These are phyloP conservation scores for Leccinum subtestaceum DNA, from an alignment of 768 basidiomycete species.

Conservation along the genomic window DNA sequence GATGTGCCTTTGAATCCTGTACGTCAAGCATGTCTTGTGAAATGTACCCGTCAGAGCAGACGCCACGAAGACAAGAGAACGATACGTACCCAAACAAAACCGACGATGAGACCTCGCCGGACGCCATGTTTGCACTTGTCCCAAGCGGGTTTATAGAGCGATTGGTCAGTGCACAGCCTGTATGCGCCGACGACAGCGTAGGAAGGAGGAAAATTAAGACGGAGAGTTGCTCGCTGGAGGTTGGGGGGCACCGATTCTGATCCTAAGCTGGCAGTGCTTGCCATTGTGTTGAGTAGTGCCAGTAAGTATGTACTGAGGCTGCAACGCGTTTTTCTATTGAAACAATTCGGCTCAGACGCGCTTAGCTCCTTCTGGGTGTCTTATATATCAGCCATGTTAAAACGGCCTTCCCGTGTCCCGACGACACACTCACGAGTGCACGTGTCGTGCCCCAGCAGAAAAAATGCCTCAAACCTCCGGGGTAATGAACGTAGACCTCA, in stretches of 20 bases:
- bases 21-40: slow-evolving; percentile 61
- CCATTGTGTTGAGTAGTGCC: background rate
- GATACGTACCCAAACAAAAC: slow-evolving; percentile 60
- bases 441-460: background rate
- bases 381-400: background rate
- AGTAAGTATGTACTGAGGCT: background rate
- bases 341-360: too few relatives aligned
- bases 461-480: slow-evolving; percentile 7
- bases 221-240: slow-evolving; percentile 51
- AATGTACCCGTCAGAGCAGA: background rate
- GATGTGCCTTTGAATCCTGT: slow-evolving; percentile 66
- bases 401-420: background rate
- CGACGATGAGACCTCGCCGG: slow-evolving; percentile 65
- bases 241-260: slow-evolving; percentile 39
- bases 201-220: slow-evolving; percentile 75
- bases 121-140: slow-evolving; percentile 81
- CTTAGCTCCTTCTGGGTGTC: background rate
- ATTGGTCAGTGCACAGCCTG: slow-evolving; percentile 70
- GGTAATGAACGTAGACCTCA: slow-evolving; percentile 27
- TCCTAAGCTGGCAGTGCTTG: background rate
- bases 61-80: background rate
- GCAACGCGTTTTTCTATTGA: too few relatives aligned
- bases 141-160: slow-evolving; percentile 74
- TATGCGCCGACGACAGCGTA: slow-evolving; percentile 87
- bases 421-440: background rate